These are phyloP conservation scores for Tuber magnatum DNA, from an alignment of 495 filamentous ascomycete species.

Conservation along the genomic window DNA sequence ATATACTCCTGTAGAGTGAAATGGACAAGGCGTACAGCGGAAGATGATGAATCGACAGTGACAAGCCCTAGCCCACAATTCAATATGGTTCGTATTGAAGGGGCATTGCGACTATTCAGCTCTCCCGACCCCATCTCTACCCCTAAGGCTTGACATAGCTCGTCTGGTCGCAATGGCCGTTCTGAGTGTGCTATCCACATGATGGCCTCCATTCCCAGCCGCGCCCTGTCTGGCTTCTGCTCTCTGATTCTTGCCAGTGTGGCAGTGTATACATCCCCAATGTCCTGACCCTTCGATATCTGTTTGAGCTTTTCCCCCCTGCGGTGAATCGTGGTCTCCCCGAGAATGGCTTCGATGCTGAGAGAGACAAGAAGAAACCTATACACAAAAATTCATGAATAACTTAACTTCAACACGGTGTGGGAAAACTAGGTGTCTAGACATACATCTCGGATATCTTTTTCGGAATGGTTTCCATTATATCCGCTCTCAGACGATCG, in stretches of 20 bases:
- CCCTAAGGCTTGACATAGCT: not conserved
- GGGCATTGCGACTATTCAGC: not conserved
- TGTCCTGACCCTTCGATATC: not conserved
- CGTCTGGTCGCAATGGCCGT: not conserved
- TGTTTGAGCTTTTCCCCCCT: not conserved
- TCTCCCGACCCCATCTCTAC: not conserved
- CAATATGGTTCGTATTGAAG: not conserved
- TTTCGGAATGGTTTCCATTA: not conserved
- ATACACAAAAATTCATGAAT: not conserved
- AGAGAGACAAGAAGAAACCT: not conserved
- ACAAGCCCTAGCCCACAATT: not conserved
- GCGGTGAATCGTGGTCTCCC: not conserved
- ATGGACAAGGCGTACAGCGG: not conserved
- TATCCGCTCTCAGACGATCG: not conserved
- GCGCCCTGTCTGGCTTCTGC: not conserved
- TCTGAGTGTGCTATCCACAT: not conserved
- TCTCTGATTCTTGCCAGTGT: not conserved
- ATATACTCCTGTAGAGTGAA: not conserved
- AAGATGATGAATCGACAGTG: not conserved
- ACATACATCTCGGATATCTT: not conserved
- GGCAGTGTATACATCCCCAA: not conserved
- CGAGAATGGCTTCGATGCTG: not conserved
- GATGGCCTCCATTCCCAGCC: not conserved
- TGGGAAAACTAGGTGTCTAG: not conserved
- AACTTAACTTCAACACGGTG: not conserved